These are phyloP conservation scores for Ascoidea tarda DNA, from an alignment of 805 yeast species.

Conservation along the genomic window DNA sequence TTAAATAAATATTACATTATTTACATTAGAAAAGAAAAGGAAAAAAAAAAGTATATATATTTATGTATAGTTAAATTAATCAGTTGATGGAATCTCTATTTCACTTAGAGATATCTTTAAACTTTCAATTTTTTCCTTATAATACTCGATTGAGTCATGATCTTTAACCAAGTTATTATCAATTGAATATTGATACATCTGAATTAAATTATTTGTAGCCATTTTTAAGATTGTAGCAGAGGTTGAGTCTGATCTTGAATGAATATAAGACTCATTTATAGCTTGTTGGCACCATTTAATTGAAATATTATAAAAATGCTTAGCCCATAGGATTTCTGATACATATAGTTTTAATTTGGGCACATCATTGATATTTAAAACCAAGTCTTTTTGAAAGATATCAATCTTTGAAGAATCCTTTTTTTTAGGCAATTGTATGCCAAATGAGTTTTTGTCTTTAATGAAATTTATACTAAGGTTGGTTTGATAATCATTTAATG, in stretches of 20 bases:
- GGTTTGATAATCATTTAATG: constrained; percentile 16
- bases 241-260: constrained; percentile 19
- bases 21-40: too few species aligned
- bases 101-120: too few species aligned
- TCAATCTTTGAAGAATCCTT: constrained; percentile 2
- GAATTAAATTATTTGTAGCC: constrained; percentile 21
- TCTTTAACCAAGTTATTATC: constrained; percentile 5
- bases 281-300: constrained; percentile 27
- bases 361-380: constrained; percentile 9
- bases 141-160: constrained; percentile 6
- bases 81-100: background rate
- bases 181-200: constrained; percentile 16
- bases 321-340: constrained; percentile 27
- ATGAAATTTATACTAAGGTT: background rate
- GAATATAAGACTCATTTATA: constrained; percentile 18
- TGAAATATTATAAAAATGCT: constrained; percentile 19
- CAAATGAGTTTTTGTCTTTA: background rate
- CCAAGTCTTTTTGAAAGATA: constrained; percentile 9
- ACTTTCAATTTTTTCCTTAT: constrained; percentile 5
- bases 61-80: too few species aligned
- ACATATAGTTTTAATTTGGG: constrained; percentile 27
- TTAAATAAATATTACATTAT: too few species aligned
- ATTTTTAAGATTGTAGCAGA: constrained; percentile 25
- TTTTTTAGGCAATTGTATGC: background rate
- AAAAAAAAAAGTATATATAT: too few species aligned